Evolutionary conservation across 2,329 filamentous ascomycete genomes (phyloP), one percentile per base, ranked within the genome.

Genomic region (Neurospora sp.): DNA sequence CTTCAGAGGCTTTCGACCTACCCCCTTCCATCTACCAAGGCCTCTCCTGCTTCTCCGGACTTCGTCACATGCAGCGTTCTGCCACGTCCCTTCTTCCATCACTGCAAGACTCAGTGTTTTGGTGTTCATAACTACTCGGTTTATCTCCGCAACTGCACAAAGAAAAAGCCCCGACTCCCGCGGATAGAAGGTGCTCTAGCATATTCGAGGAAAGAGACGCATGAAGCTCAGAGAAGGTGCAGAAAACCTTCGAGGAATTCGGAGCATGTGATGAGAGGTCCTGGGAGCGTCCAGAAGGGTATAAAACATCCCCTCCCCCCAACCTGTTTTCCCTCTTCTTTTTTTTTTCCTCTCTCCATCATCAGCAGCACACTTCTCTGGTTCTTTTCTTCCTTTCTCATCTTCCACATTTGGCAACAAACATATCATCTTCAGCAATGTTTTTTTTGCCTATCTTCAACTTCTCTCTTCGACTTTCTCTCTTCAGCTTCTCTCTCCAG

Each of bases 41-140:
- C 3, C 17, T 3, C 40, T n/a, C 40, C 8, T 42, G 3, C 8
- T n/a, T n/a, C 7, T 42, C 40, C 0, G 1, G 3, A 9, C 40
- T 9, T 3, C 7, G 2, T 43, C 17, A n/a, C 40, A n/a, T 0
- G 1, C 40, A 10, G 1, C 4, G 3, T 10, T 2, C 17, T 4
- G 1, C 17, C 40, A 10, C 1, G 40, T n/a, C 40, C 40, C 40
- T 43, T 5, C 40, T 43, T 28, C 23, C 2, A 23, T 23, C 2
- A 23, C 23, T 23, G 2, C 23, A 23, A 23, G 23, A 23, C 23
- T 23, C 23, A 2, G 23, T 23, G 17, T 42, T 42, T 4, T 8
- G 17, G 2, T 9, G 40, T 43, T n/a, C 8, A n/a, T 10, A 0
- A 2, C 40, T 43, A 0, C 40, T n/a, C 40, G 0, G 1, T n/a